phyloP scores from a whole-genome alignment of 2,329 filamentous ascomycete genomes.

The Paradendryphiella salina region DNA sequence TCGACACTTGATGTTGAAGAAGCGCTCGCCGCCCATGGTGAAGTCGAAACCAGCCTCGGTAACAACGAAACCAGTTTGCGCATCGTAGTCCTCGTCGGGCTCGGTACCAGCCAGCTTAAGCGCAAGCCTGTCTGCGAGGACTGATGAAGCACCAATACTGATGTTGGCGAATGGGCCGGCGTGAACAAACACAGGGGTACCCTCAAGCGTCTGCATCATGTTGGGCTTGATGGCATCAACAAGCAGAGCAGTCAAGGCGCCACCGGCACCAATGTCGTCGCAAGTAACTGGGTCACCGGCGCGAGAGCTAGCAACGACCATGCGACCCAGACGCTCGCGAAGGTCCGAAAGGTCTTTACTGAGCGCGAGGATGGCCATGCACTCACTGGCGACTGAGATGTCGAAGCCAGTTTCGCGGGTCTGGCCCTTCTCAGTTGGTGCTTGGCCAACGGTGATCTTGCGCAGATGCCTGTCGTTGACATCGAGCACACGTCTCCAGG shows the following conservation, averaged over 20 bases:
- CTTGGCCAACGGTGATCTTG: constrained; percentile 84
- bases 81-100: constrained; percentile 78
- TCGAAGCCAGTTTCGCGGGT: constrained; percentile 91
- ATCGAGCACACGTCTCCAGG: constrained; percentile 93
- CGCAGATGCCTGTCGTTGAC: constrained; percentile 96
- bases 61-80: constrained; percentile 88
- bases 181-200: constrained; percentile 96
- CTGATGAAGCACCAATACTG: constrained; percentile 93
- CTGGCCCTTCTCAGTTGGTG: constrained; percentile 86
- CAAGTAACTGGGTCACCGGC: constrained; percentile 90
- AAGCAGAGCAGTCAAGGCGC: constrained; percentile 92
- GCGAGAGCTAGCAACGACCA: constrained; percentile 90
- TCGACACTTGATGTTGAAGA: constrained; percentile 99
- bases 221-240: constrained; percentile 99
- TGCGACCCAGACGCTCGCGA: constrained; percentile 88
- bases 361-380: constrained; percentile 96
- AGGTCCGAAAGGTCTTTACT: constrained; percentile 86
- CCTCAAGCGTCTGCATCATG: constrained; percentile 96
- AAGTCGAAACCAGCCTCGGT: constrained; percentile 99
- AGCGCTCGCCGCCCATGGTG: constrained; percentile 98
- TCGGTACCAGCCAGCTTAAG: constrained; percentile 96
- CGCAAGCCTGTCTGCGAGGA: constrained; percentile 92
- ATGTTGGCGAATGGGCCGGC: constrained; percentile 98
- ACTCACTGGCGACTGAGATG: constrained; percentile 96
- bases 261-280: constrained; percentile 90